Evolutionary conservation across 2,329 filamentous ascomycete genomes (phyloP).

Genomic region (Aspergillus tubingensis): DNA sequence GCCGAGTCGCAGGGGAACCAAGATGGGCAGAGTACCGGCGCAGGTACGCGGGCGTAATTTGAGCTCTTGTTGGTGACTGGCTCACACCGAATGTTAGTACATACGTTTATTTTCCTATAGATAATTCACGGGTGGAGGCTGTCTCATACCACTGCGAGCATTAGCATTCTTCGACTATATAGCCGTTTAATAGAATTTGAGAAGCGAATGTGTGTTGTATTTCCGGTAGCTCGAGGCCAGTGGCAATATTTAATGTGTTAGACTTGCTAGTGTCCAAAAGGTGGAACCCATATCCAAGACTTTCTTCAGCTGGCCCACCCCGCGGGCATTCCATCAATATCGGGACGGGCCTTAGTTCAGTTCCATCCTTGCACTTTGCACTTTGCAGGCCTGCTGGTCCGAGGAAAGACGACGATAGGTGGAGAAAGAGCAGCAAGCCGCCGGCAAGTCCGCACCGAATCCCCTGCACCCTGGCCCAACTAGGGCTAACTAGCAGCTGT

Average conservation of each 20-base stretch:
- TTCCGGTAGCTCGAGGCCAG: not conserved
- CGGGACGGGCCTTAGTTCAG: not conserved
- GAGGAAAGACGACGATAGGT: slow-evolving; percentile 14
- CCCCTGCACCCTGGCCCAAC: not conserved
- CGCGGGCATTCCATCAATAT: not conserved
- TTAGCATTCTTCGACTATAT: slow-evolving; percentile 6
- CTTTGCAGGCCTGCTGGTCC: not conserved
- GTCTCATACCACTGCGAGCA: not conserved
- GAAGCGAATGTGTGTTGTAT: not conserved
- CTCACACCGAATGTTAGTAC: slow-evolving; percentile 10
- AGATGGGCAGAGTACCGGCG: not conserved
- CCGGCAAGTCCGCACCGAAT: not conserved
- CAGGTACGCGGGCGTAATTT: slow-evolving; percentile 11
- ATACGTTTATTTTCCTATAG: slow-evolving; percentile 9
- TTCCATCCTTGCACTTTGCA: slow-evolving; percentile 7
- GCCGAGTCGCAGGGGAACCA: slow-evolving; percentile 5
- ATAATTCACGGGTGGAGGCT: slow-evolving; percentile 4
- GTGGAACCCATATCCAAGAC: not conserved
- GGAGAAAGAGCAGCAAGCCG: slow-evolving; percentile 9
- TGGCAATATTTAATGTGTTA: too few relatives aligned
- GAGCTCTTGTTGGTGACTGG: slow-evolving; percentile 7
- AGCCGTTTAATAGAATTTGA: slow-evolving; percentile 2
- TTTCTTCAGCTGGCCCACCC: not conserved
- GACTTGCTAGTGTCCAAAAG: not conserved
- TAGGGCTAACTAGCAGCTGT: too few relatives aligned